These are phyloP conservation scores for Orychophragmus violaceus DNA, from an alignment of 345 rosid genomes.

Conservation along the genomic window DNA sequence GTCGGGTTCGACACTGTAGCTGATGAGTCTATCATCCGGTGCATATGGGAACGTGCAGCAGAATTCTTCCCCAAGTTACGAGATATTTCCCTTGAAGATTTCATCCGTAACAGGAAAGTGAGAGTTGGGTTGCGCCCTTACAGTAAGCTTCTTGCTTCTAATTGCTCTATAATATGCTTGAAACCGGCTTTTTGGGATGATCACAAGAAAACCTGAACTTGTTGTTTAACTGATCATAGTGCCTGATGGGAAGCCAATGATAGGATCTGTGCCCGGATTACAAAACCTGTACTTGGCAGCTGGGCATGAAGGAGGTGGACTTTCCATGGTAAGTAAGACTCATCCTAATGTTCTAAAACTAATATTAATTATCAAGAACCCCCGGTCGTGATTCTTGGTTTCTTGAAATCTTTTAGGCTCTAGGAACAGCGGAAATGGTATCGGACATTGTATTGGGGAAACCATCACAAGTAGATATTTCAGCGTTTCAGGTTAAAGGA, in stretches of 20 bases:
- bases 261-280: constrained; percentile 65
- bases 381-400: not conserved
- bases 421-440: constrained; percentile 91
- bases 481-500: constrained; percentile 52
- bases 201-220: not conserved
- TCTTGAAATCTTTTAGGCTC: constrained; percentile 53
- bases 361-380: not conserved
- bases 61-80: constrained; percentile 72
- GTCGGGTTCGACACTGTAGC: constrained; percentile 64
- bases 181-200: not conserved
- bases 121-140: constrained; percentile 94
- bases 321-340: constrained; percentile 57
- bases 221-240: constrained; percentile 38
- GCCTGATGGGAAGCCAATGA: constrained; percentile 90
- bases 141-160: constrained; percentile 51
- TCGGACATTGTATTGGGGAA: constrained; percentile 66
- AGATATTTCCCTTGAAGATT: constrained; percentile 40
- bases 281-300: constrained; percentile 68
- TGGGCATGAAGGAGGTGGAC: constrained; percentile 96
- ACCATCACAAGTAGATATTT: constrained; percentile 39
- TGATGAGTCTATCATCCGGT: constrained; percentile 47
- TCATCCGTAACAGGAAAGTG: constrained; percentile 52
- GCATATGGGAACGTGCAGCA: constrained; percentile 72
- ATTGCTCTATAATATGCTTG: not conserved
- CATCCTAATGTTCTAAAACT: not conserved